Percentiles rank a stretch among this genome's conserved stretches.
Evolutionary conservation across 306 rosid species (phyloP).

Genomic region (Arachis hypogaea): DNA sequence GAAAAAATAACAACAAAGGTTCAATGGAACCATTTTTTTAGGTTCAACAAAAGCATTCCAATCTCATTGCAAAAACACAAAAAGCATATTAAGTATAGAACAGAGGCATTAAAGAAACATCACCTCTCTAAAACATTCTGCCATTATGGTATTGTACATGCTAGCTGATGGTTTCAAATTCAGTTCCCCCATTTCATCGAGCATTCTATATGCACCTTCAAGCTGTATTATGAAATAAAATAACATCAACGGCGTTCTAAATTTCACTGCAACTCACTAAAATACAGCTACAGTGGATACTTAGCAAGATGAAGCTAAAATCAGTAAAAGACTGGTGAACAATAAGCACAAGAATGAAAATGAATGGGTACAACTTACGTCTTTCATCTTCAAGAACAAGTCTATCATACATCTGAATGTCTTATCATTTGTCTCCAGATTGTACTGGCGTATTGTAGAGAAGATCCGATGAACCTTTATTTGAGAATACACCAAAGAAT

Average conservation of each 20-base stretch:
- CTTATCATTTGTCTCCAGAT: slow-evolving; percentile 51
- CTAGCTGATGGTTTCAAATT: slow-evolving; percentile 44
- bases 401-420: slow-evolving; percentile 61
- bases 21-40: not conserved
- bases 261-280: slow-evolving; percentile 13
- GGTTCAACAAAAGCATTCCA: slow-evolving; percentile 11
- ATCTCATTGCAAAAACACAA: slow-evolving; percentile 19
- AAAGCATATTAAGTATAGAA: not conserved
- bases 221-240: slow-evolving; percentile 49
- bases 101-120: slow-evolving; percentile 22
- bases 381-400: slow-evolving; percentile 68
- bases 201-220: slow-evolving; percentile 61
- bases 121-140: slow-evolving; percentile 71
- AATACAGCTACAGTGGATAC: slow-evolving; percentile 24
- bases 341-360: not conserved
- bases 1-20: slow-evolving; percentile 9
- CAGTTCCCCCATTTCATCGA: slow-evolving; percentile 51
- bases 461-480: slow-evolving; percentile 60
- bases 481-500: slow-evolving; percentile 13
- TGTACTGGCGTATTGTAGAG: slow-evolving; percentile 49
- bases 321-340: slow-evolving; percentile 12
- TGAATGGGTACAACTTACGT: slow-evolving; percentile 49
- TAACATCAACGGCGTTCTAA: slow-evolving; percentile 27
- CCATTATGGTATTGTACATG: slow-evolving; percentile 74
- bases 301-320: slow-evolving; percentile 16